Evolutionary conservation across 805 yeast species (phyloP).

Genomic region (Metschnikowia henanensis): DNA sequence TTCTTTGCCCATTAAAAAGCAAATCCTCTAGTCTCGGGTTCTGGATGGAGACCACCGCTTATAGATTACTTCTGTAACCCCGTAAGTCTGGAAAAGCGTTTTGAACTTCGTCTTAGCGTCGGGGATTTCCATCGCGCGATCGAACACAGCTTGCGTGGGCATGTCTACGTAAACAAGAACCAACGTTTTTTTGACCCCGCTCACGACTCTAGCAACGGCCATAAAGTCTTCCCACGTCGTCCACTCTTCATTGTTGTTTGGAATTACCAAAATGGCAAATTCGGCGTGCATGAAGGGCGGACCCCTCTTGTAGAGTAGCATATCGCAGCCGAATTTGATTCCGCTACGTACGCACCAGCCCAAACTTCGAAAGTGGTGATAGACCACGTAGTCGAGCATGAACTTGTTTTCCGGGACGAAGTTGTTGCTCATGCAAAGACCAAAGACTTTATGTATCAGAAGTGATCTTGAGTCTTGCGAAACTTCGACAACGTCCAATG

Average conservation of each 20-base stretch:
- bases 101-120: slow-evolving; percentile 17
- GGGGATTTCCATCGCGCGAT: slow-evolving; percentile 3
- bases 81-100: slow-evolving; percentile 41
- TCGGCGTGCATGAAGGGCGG: slow-evolving; percentile 97
- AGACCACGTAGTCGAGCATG: slow-evolving; percentile 62
- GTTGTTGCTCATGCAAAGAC: slow-evolving; percentile 21
- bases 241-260: slow-evolving; percentile 33
- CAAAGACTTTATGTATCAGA: slow-evolving; percentile 25
- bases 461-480: slow-evolving; percentile 6
- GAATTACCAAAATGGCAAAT: slow-evolving; percentile 60
- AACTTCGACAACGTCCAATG: slow-evolving; percentile 49
- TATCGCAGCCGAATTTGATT: slow-evolving; percentile 89
- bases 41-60: slow-evolving; percentile 85
- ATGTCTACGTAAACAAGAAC: slow-evolving; percentile 65
- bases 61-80: slow-evolving; percentile 65
- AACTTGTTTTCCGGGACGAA: slow-evolving; percentile 28
- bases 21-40: slow-evolving; percentile 62
- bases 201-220: slow-evolving; percentile 74
- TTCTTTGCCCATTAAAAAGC: no score
- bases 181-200: slow-evolving; percentile 81
- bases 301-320: slow-evolving; percentile 79
- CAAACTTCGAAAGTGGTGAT: slow-evolving; percentile 81
- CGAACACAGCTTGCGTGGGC: slow-evolving; percentile 41
- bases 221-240: slow-evolving; percentile 60
- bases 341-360: slow-evolving; percentile 98